Evolutionary conservation across 352 stramenopile genomes (phyloP).

Genomic region (Globisporangium heterothallicum): DNA sequence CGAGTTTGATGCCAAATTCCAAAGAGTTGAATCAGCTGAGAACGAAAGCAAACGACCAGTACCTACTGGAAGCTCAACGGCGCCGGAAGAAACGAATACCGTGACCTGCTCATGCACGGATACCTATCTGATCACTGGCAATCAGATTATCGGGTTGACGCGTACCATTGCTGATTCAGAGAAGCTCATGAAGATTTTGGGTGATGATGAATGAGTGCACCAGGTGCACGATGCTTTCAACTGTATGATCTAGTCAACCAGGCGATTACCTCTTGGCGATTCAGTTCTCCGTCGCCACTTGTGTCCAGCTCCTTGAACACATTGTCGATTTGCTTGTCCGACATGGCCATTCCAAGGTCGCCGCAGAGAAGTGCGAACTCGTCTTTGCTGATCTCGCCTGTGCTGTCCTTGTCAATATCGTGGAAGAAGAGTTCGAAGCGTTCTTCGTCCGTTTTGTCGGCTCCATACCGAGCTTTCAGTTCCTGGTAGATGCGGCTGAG

Average conservation of each 20-base stretch:
- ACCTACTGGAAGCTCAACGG: conserved; percentile 1
- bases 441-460: conserved; percentile 45
- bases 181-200: conserved; percentile 42
- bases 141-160: conserved; percentile 73
- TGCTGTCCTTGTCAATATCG: conserved; percentile 55
- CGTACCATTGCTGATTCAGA: conserved; percentile 75
- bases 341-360: conserved; percentile 63
- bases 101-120: conserved; percentile 71
- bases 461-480: conserved; percentile 40
- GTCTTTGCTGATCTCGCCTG: conserved; percentile 53
- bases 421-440: conserved; percentile 63
- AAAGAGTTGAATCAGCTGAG: conserved; percentile 27
- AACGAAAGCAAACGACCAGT: conserved; percentile 10
- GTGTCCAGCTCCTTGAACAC: conserved; percentile 60
- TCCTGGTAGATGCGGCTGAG: conserved; percentile 53
- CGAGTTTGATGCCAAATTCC: conserved; percentile 66
- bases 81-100: conserved; percentile 16
- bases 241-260: conserved; percentile 50
- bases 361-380: conserved; percentile 62
- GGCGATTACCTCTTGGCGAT: conserved; percentile 46
- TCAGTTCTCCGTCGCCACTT: conserved; percentile 54
- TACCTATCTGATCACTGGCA: conserved; percentile 67
- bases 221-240: conserved; percentile 14
- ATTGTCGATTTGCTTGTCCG: conserved; percentile 41
- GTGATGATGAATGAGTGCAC: conserved; percentile 11